Conservation (phyloP, 2,329 filamentous ascomycete genomes). For the Pleomassaria siparia region DNA sequence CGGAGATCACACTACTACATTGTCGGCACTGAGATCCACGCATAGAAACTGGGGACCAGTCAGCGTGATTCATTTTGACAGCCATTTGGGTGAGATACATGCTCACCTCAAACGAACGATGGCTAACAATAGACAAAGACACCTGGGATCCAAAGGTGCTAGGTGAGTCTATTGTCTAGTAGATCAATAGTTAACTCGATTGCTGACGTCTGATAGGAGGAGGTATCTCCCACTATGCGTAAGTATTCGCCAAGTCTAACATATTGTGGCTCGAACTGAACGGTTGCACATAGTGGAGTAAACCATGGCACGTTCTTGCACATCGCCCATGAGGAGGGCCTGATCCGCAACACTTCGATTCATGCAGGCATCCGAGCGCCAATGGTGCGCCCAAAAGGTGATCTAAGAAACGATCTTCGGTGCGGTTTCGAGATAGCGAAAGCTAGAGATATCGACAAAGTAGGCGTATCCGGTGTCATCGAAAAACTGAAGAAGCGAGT, state of each 20-base stretch:
- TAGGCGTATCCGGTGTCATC: slow-evolving; percentile 52
- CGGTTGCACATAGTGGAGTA: slow-evolving; percentile 40
- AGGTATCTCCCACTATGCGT: slow-evolving; percentile 62
- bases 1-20: slow-evolving; percentile 59
- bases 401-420: slow-evolving; percentile 58
- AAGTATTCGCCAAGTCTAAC: slow-evolving; percentile 24
- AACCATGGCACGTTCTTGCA: slow-evolving; percentile 66
- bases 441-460: slow-evolving; percentile 56
- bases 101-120: background rate
- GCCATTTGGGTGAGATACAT: slow-evolving; percentile 46
- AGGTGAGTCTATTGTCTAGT: slow-evolving; percentile 36
- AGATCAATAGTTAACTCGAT: background rate
- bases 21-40: slow-evolving; percentile 55
- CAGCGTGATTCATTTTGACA: slow-evolving; percentile 62
- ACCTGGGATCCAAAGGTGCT: slow-evolving; percentile 59
- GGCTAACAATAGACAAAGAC: slow-evolving; percentile 40
- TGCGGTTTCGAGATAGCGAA: slow-evolving; percentile 62
- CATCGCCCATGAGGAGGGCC: slow-evolving; percentile 62
- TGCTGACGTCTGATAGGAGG: slow-evolving; percentile 45
- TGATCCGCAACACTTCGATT: slow-evolving; percentile 60
- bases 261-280: background rate
- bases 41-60: slow-evolving; percentile 55
- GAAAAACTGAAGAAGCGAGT: slow-evolving; percentile 54
- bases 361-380: slow-evolving; percentile 65
- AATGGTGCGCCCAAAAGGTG: slow-evolving; percentile 51